Conservation (phyloP, 345 rosid species). For the Salix purpurea region DNA sequence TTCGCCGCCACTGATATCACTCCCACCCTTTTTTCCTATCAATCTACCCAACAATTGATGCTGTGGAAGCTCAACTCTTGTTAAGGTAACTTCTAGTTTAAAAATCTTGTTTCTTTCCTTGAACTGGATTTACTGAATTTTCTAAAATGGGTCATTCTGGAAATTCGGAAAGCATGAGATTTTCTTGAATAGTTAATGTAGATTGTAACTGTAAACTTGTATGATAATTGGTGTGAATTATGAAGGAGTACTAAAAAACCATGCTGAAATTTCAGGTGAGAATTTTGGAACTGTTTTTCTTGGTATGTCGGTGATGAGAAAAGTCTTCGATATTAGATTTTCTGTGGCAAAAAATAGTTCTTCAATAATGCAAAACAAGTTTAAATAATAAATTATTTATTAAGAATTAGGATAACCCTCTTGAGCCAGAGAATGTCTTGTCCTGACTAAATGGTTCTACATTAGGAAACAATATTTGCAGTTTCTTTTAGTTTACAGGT, state of each 20-base stretch:
- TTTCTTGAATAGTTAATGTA: background rate
- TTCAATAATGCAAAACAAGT: background rate
- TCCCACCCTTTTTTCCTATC: background rate
- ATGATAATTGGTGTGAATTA: background rate
- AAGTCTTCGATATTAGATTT: background rate
- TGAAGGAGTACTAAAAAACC: background rate
- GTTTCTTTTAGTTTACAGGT: background rate
- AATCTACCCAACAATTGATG: background rate
- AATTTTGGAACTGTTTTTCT: background rate
- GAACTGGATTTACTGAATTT: background rate
- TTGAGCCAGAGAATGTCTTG: background rate
- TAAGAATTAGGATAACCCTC: background rate
- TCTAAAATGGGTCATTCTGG: background rate
- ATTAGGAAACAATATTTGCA: background rate
- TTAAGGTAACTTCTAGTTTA: background rate
- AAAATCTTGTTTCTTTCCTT: background rate
- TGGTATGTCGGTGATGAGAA: background rate
- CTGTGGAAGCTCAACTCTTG: background rate
- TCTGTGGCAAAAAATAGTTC: background rate
- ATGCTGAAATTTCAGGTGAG: background rate
- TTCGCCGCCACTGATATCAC: slow-evolving; percentile 9
- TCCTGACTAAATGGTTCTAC: background rate
- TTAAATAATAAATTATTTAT: background rate
- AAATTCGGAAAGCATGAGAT: background rate
- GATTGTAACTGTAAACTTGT: background rate